Base-by-base conservation (phyloP, 1,139 yeast genomes). In the Zygosaccharomyces pseudobailii region DNA sequence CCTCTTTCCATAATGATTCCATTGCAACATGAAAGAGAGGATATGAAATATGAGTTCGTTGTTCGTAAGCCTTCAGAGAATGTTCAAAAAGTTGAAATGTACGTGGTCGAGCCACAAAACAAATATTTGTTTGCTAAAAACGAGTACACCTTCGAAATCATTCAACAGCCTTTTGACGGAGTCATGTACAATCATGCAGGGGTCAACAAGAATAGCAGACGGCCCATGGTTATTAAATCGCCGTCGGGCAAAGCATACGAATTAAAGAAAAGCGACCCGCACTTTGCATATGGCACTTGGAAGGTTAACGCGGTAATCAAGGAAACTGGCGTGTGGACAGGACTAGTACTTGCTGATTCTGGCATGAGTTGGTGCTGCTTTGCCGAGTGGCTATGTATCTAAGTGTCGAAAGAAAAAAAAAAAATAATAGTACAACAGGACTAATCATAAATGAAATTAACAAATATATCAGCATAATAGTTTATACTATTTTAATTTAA, bases 311-410 rank as follows among this genome's bases (percentile, higher is more conserved):
- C 84, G 32, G 78, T 79, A 55, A 74, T 88, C 48, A 76, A 75
- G 51, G 96, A 89, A 61, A 65, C 71, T 1, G 98, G 98, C 2
- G 66, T 75, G 25, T 92, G 96, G 85, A 75, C 90, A 45, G 94
- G 92, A 1, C 74, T 90, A 45, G 88, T 87, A 0, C 78, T 86
- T 42, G 84, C 90, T 6, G 94, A 87, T 57, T 78, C 83, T 42
- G 89, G 89, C 3, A 76, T 78, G 52, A 84, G 92, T 47, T 87
- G 96, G 90, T 85, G 89, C 59, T 89, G 87, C 5, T 88, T 87
- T 68, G 90, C 95, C 8, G 96, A 88, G 66, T 92, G 98, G 98
- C 75, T 75, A 39, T 85, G 94, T 64, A 56, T 64, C 33, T 71
- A 45, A 48, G 22, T 35, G 36, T 30, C 45, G 31, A 32, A 38